Conservation (phyloP, 2,329 filamentous ascomycete genomes). For the Blumeriella jaapii region DNA sequence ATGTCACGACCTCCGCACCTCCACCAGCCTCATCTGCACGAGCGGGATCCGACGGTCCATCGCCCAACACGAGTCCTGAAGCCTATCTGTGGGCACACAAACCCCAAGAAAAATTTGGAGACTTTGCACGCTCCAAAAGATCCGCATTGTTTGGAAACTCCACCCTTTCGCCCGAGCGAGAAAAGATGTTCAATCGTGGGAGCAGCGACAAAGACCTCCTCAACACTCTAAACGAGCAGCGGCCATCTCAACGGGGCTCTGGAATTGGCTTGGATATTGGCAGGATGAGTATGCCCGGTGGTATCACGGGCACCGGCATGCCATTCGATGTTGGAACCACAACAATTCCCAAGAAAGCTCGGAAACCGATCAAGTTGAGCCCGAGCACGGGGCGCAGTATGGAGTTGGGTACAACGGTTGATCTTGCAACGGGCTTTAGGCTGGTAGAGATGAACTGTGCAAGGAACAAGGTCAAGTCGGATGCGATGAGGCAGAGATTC, state of each 20-base stretch:
- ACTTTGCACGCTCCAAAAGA: too few species aligned
- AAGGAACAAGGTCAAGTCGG: conserved; percentile 45
- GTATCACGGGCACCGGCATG: too few species aligned
- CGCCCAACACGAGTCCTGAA: too few species aligned
- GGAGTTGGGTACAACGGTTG: conserved; percentile 11
- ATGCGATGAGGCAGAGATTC: conserved; percentile 49
- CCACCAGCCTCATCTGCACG: background rate
- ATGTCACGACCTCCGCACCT: conserved; percentile 4
- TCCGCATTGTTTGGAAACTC: background rate
- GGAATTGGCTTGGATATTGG: background rate
- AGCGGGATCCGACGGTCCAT: background rate
- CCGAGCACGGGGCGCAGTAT: conserved; percentile 22
- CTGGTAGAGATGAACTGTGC: conserved; percentile 32
- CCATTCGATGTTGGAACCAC: too few species aligned
- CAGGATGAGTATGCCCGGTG: background rate
- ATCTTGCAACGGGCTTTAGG: conserved; percentile 19
- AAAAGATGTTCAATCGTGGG: conserved; percentile 1
- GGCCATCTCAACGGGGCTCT: background rate
- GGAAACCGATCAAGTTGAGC: conserved; percentile 15
- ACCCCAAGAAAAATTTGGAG: background rate
- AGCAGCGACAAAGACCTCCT: conserved; percentile 3
- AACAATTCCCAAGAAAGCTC: background rate
- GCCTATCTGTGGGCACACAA: too few species aligned
- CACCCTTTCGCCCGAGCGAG: conserved; percentile 1
- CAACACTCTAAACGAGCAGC: background rate